Base-by-base conservation (phyloP, 192 early-diverging fungal genomes). In the Umbelopsis ramanniana region DNA sequence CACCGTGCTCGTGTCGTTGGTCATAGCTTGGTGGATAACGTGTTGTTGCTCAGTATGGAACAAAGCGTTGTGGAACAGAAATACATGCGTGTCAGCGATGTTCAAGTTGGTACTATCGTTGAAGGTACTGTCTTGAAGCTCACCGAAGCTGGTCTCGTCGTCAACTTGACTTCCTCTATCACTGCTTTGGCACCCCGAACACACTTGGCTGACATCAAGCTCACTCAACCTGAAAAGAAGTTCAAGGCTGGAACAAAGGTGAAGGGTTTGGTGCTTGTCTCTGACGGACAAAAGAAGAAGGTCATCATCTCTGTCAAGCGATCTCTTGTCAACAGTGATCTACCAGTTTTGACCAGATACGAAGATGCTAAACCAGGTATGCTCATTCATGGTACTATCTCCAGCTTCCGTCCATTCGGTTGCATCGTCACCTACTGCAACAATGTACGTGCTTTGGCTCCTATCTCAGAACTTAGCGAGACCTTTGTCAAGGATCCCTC, bases 1-100 rank as follows among this genome's bases (percentile, higher is more conserved):
- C 95, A 98, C 74, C 84, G 86, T 33, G 94, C 81, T 54, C 88
- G 96, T 68, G 91, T 98, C 6, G 73, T 95, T 37, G 89, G 89
- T 14, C 93, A 92, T 74, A 92, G 94, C 50, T 83, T 89, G 52
- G 87, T 91, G 10, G 94, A 93, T 72, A 88, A 88, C 24, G 46
- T 95, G 2, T 76, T 93, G n/a, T 85, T 87, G 35, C 75, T 96
- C 37, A 90, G 91, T 40, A 84, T 95, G 26, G 85, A 95, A 74
- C 76, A 84, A 19, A 88, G 86, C 26, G 80, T 94, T 6, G 71
- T 98, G 21, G 81, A 88, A 22, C 86, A 94, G 70, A 74, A 84
- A 46, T 93, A 89, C 77, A 74, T 98, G 19, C 83, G 88, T 12
- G 70, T 88, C 22, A 72, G 81, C 14, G 95, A 97, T 71, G 80